Conservation (phyloP, 225 moss, liverwort and hornwort species). For the Ulota crispa region DNA sequence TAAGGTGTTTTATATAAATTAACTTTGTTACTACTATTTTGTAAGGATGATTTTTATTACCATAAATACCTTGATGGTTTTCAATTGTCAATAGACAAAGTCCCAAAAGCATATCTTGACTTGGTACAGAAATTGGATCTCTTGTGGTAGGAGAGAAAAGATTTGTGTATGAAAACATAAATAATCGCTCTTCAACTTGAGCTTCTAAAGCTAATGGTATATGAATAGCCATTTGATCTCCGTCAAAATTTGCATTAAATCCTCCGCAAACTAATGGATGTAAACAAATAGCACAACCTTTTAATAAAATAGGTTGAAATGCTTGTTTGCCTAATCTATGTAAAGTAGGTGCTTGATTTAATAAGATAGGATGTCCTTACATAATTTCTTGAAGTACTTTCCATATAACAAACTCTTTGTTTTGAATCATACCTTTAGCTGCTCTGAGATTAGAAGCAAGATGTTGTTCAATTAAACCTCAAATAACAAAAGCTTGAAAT, state of each 20-base stretch:
- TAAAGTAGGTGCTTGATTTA: not conserved
- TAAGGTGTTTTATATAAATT: too few relatives aligned
- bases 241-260: not conserved
- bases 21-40: too few relatives aligned
- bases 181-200: not conserved
- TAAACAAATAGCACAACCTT: not conserved
- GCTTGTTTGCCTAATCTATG: not conserved
- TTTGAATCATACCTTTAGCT: too few relatives aligned
- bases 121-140: not conserved
- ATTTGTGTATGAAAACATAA: not conserved
- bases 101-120: too few relatives aligned
- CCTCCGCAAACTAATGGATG: not conserved
- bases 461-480: too few relatives aligned
- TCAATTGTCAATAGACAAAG: too few relatives aligned
- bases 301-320: not conserved
- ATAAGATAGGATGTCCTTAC: not conserved
- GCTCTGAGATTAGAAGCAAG: too few relatives aligned
- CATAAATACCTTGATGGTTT: too few relatives aligned
- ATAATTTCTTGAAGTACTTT: not conserved
- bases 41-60: too few relatives aligned
- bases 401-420: not conserved
- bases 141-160: not conserved
- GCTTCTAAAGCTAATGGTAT: not conserved
- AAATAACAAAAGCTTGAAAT: too few relatives aligned
- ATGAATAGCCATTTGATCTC: not conserved